Evolutionary conservation across 257 asterid species (phyloP).

Genomic region (Nicotiana sylvestris): DNA sequence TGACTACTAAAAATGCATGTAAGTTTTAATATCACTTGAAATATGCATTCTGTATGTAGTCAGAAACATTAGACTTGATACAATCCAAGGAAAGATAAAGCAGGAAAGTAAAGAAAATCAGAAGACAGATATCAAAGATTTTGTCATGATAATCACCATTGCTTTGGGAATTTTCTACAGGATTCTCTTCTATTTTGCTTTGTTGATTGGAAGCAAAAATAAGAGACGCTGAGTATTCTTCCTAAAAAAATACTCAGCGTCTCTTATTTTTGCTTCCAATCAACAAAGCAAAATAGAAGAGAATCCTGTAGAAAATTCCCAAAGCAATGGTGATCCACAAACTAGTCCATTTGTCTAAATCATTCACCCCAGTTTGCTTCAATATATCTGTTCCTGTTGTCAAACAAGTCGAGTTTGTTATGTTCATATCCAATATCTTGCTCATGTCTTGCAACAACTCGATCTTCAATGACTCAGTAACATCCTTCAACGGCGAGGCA

Average conservation of each 20-base stretch:
- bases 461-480: constrained; percentile 26
- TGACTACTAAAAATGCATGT: no score
- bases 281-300: constrained; percentile 36
- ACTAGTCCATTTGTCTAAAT: constrained; percentile 30
- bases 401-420: constrained; percentile 31
- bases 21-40: no score
- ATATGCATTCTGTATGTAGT: no score
- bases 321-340: constrained; percentile 32
- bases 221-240: no score
- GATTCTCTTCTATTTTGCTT: no score
- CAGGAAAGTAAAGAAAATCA: no score
- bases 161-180: no score
- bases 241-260: constrained; percentile 29
- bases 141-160: no score
- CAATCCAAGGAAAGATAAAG: no score
- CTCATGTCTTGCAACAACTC: constrained; percentile 31
- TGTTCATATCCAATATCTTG: constrained; percentile 24
- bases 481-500: constrained; percentile 24
- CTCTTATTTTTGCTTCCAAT: constrained; percentile 47
- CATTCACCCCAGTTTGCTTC: constrained; percentile 28
- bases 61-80: no score
- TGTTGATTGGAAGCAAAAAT: no score
- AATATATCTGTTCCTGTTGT: constrained; percentile 32
- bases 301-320: constrained; percentile 26
- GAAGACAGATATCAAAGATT: no score